A percentile compares a stretch with the other conserved stretches of the same genome.
phyloP scores from a whole-genome alignment of 106 monocot genomes.

The Amphibolis antarctica region DNA sequence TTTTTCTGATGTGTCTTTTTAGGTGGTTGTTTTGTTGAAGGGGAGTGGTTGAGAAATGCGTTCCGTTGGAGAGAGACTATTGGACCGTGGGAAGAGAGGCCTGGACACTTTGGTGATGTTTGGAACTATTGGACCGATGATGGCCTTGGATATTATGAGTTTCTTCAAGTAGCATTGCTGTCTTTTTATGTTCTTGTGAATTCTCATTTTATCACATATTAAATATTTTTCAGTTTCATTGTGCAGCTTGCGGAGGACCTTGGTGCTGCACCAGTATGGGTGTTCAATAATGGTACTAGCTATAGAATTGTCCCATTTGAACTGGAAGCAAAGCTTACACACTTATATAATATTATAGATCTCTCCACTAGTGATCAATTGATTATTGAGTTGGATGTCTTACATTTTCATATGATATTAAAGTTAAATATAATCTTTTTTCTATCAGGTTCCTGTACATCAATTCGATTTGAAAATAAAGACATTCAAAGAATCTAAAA shows the following conservation, averaged over 20 bases:
- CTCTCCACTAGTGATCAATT: too few relatives aligned
- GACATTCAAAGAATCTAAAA: too few relatives aligned
- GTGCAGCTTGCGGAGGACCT: conserved; percentile 85
- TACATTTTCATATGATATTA: too few relatives aligned
- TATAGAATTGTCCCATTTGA: too few relatives aligned
- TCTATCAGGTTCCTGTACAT: too few relatives aligned
- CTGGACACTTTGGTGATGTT: conserved; percentile 91
- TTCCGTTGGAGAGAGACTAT: conserved; percentile 80
- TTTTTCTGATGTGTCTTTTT: background rate
- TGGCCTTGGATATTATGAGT: conserved; percentile 92
- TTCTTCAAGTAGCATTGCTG: conserved; percentile 56
- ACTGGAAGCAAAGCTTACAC: too few relatives aligned
- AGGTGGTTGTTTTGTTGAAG: conserved; percentile 98
- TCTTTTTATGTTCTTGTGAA: conserved; percentile 8
- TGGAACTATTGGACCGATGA: conserved; percentile 99
- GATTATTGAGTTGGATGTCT: too few relatives aligned
- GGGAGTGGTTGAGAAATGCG: conserved; percentile 88
- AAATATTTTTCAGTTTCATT: background rate
- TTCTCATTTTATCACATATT: background rate
- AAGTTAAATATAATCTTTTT: too few relatives aligned
- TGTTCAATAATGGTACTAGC: conserved; percentile 84
- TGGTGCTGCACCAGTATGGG: conserved; percentile 73
- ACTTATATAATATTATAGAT: too few relatives aligned
- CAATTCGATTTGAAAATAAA: too few relatives aligned
- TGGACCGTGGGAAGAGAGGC: conserved; percentile 97